Base-by-base conservation (phyloP, 306 rosid species). In the Psophocarpus tetragonolobus region DNA sequence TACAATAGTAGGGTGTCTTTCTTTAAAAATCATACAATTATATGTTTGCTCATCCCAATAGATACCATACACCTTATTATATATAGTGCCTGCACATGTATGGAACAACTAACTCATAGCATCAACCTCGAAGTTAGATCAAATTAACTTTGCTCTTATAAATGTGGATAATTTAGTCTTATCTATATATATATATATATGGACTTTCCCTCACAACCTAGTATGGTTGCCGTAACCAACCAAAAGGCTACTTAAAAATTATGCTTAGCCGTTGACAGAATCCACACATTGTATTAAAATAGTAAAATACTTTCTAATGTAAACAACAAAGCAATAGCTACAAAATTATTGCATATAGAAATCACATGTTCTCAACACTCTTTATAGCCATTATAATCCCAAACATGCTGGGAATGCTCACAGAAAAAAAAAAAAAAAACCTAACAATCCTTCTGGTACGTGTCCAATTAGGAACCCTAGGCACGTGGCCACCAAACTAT, bases 401-500 rank as follows among this genome's bases (percentile, higher is more conserved):
- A 78, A 81, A 87, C 88, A 81, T 84, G 78, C 78, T 58, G 75
- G 85, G 69, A 79, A 51, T 67, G 20, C 60, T 83, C 74, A 67
- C 73, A 63, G 14, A 74, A 35, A 7, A 5, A 38, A 38, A 38
- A 38, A 36, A 0, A 36, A 36, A 6, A 61, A 80, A 74, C 76
- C 83, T 50, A 73, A 71, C 83, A 76, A 82, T 78, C 75, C 70
- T 51, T 63, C n/a, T 82, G 20, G 62, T 79, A 48, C 77, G 82
- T 62, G 84, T 78, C 74, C 48, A 82, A 74, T 69, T 23, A 76
- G 67, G 41, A 88, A 76, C 76, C 38, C 17, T 73, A 80, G 63
- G 84, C 92, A 87, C 76, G 92, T 84, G 91, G 87, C 86, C 92
- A 91, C 90, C 76, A 36, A 65, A 80, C 78, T 44, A 56, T 74